Base-by-base conservation (phyloP, 2,329 filamentous ascomycete genomes). In the Penicillium sp. region DNA sequence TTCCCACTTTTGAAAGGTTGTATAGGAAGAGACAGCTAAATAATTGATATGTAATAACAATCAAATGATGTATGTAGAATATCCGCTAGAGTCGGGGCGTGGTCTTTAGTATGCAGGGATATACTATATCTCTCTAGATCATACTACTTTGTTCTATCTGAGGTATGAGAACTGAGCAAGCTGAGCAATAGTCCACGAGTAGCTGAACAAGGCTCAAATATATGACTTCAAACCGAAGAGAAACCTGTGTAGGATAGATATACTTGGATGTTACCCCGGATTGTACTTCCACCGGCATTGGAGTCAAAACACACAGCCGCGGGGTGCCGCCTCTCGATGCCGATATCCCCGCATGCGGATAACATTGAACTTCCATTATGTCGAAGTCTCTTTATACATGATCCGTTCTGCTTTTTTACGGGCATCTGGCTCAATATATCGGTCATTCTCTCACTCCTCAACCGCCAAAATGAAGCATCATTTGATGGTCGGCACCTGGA, bases 401-500 rank as follows among this genome's bases (percentile, higher is more conserved):
- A 48, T 58, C 46, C 52, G 47, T 37, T 40, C 55, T 31, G n/a
- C 26, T 32, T 42, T 43, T 33, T 49, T 42, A 21, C 28, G 39
- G 48, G 41, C 48, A 37, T 41, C 40, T 22, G 52, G 43, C 49
- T 41, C 51, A 21, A 38, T 43, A 33, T 15, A 21, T 22, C 54
- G 55, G 26, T 32, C 42, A 24, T 57, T 60, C 28, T 56, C 53
- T 12, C 42, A 46, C 12, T 49, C 53, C 19, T 12, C 56, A 44
- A 13, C 39, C 47, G 48, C 45, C 55, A 78, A 67, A 53, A 91
- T 91, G 84, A 83, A 87, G 65, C 88, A 95, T 69, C 87, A 94
- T 73, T 77, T 95, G 66, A 93, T 95, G 86, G 82, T 91, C 64
- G 88, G 88, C 55, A 95, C 88, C 48, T 95, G 88, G 88, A 91